A percentile compares a stretch with the other conserved stretches of the same genome.
phyloP scores from a whole-genome alignment of 192 early-diverging fungal genomes.

The Backusella circina region DNA sequence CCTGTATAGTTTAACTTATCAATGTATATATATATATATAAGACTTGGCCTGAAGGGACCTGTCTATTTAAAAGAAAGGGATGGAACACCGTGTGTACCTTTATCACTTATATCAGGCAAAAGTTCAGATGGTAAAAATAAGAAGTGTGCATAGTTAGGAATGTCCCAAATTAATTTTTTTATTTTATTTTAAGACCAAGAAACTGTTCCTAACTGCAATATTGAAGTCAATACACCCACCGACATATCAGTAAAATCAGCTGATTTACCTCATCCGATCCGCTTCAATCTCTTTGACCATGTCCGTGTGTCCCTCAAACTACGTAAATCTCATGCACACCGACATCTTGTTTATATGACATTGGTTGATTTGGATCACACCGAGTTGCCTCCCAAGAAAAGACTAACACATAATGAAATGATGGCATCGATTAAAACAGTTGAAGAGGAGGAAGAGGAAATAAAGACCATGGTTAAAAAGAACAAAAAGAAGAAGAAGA shows the following conservation, averaged over 20 bases:
- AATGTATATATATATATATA: background rate
- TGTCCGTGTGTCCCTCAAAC: slow-evolving; percentile 53
- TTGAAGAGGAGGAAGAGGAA: background rate
- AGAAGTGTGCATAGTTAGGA: background rate
- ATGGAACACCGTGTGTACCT: slow-evolving; percentile 51
- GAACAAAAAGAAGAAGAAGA: slow-evolving; percentile 14
- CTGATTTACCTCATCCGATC: slow-evolving; percentile 36
- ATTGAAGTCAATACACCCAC: slow-evolving; percentile 47
- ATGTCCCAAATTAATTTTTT: background rate
- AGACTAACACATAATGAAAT: slow-evolving; percentile 25
- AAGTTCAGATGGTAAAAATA: slow-evolving; percentile 29
- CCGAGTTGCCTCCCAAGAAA: background rate
- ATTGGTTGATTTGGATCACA: slow-evolving; percentile 46
- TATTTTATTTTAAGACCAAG: slow-evolving; percentile 12
- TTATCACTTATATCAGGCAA: slow-evolving; percentile 55
- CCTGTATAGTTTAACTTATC: background rate
- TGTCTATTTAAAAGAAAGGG: slow-evolving; percentile 61
- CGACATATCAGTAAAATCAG: slow-evolving; percentile 39
- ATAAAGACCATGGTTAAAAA: background rate
- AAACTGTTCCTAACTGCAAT: slow-evolving; percentile 29
- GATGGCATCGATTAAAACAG: slow-evolving; percentile 5
- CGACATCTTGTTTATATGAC: slow-evolving; percentile 65
- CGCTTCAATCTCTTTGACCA: slow-evolving; percentile 60
- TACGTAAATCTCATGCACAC: slow-evolving; percentile 57
- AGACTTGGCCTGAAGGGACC: slow-evolving; percentile 69